Evolutionary conservation across 805 yeast species (phyloP).

Genomic region (Lipomyces spencermartinsiae): DNA sequence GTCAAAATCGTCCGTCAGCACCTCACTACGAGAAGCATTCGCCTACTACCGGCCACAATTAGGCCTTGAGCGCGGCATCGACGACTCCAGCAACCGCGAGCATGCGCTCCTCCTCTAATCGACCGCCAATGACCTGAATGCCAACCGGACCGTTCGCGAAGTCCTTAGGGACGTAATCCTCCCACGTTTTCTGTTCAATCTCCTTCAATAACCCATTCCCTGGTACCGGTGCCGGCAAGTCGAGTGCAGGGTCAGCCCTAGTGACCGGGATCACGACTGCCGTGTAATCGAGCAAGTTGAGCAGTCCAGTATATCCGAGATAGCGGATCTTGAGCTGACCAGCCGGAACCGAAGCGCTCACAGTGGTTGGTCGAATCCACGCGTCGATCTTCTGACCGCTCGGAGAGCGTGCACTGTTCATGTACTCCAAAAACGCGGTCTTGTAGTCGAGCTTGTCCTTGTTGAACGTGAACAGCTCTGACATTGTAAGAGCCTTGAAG

Average conservation of each 20-base stretch:
- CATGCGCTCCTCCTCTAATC: slow-evolving; percentile 65
- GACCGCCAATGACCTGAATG: slow-evolving; percentile 60
- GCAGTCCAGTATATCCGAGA: slow-evolving; percentile 48
- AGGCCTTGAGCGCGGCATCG: slow-evolving; percentile 28
- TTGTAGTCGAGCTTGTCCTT: slow-evolving; percentile 38
- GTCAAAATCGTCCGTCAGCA: not conserved
- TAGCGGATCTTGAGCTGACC: slow-evolving; percentile 36
- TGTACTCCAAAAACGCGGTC: slow-evolving; percentile 36
- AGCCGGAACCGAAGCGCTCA: slow-evolving; percentile 32
- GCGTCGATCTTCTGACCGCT: slow-evolving; percentile 53
- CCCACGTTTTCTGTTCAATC: slow-evolving; percentile 31
- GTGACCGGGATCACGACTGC: slow-evolving; percentile 56
- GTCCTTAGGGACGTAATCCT: slow-evolving; percentile 53
- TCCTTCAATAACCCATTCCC: slow-evolving; percentile 29
- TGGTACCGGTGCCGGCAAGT: slow-evolving; percentile 34
- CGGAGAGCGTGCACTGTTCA: slow-evolving; percentile 32
- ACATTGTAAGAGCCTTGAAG: slow-evolving; percentile 30
- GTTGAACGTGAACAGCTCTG: slow-evolving; percentile 29
- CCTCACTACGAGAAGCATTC: not conserved
- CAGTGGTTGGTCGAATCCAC: slow-evolving; percentile 49
- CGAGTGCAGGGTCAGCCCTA: slow-evolving; percentile 49
- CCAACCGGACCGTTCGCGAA: slow-evolving; percentile 61
- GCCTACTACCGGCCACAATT: not conserved
- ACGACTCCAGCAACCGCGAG: slow-evolving; percentile 44
- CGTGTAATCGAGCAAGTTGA: slow-evolving; percentile 54